phyloP scores from a whole-genome alignment of 176 grass and related monocot genomes.

The Lolium perenne region DNA sequence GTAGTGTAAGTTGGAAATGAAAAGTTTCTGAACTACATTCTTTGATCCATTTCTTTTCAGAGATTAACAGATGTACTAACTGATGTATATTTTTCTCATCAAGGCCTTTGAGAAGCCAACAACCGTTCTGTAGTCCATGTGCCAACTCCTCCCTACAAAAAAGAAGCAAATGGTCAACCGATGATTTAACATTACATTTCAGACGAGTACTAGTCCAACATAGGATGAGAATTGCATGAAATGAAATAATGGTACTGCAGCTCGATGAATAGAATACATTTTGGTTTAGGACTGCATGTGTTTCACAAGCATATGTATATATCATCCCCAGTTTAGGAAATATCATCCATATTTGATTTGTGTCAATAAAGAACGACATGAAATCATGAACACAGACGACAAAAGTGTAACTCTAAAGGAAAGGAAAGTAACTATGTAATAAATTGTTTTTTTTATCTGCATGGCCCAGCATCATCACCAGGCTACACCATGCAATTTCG shows the following conservation, averaged over 20 bases:
- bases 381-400: conserved; percentile 9
- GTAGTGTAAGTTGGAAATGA: conserved; percentile 48
- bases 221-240: conserved; percentile 7
- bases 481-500: background rate
- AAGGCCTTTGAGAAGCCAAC: conserved; percentile 40
- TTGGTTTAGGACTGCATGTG: conserved; percentile 1
- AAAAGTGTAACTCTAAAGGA: conserved; percentile 11
- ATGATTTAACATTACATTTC: conserved; percentile 15
- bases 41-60: conserved; percentile 58
- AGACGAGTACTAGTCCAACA: conserved; percentile 11
- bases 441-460: background rate
- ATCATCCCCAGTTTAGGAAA: background rate
- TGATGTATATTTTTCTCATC: conserved; percentile 24
- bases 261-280: background rate
- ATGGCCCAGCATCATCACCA: background rate
- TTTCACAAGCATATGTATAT: background rate
- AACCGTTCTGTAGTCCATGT: conserved; percentile 42
- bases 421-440: background rate
- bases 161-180: background rate
- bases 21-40: conserved; percentile 43
- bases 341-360: background rate
- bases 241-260: background rate
- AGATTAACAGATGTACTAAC: conserved; percentile 46
- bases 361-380: background rate
- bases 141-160: conserved; percentile 43